A percentile compares a stretch with the other conserved stretches of the same genome.
phyloP scores from a whole-genome alignment of 2,329 filamentous ascomycete species.

The Epichloe sibirici region DNA sequence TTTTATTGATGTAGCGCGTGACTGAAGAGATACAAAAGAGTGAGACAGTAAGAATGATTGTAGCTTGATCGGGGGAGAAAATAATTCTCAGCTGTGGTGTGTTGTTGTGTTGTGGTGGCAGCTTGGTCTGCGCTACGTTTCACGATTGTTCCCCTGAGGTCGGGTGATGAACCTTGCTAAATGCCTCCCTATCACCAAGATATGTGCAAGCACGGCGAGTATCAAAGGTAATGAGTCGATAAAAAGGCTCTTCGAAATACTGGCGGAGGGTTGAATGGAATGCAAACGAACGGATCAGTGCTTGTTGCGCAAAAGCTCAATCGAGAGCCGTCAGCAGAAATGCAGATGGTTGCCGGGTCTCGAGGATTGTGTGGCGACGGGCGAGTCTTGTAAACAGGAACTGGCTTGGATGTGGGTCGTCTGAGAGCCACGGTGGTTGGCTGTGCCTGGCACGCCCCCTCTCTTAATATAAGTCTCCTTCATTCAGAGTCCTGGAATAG shows the following conservation, averaged over 20 bases:
- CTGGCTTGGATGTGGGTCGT: conserved; percentile 3
- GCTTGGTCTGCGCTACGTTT: conserved; percentile 6
- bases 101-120: neutral
- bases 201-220: neutral
- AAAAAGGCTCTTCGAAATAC: neutral
- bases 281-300: neutral
- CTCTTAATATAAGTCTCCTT: neutral
- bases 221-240: neutral
- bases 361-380: neutral
- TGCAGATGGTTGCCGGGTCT: conserved; percentile 1
- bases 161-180: neutral
- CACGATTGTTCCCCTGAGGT: conserved; percentile 5
- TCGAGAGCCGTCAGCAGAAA: neutral
- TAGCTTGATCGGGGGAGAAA: neutral
- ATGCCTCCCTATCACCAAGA: neutral
- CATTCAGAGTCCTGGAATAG: neutral
- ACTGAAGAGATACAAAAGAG: neutral
- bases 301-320: neutral
- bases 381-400: conserved; percentile 3
- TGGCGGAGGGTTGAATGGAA: neutral
- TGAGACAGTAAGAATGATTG: neutral
- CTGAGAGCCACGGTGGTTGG: neutral
- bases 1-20: neutral
- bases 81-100: neutral
- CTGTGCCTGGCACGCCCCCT: neutral